Evolutionary conservation across 2,329 filamentous ascomycete genomes (phyloP).

Genomic region (Xylariaceae sp.): DNA sequence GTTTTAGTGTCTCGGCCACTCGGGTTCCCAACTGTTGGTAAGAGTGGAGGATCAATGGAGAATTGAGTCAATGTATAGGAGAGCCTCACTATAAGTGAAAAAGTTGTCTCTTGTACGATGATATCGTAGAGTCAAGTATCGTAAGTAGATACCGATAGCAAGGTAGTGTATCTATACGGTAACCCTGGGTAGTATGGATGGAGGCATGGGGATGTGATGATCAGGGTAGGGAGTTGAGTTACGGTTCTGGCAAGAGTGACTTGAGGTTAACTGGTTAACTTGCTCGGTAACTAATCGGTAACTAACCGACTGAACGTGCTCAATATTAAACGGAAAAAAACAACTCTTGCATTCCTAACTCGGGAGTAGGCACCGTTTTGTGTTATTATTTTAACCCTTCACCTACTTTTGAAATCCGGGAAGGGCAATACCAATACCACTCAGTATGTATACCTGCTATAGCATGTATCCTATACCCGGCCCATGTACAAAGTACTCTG

Average conservation of each 20-base stretch:
- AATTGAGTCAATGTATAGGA: neutral
- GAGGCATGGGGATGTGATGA: too few species aligned
- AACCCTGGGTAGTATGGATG: too few species aligned
- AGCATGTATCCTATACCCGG: too few species aligned
- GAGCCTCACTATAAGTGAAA: neutral
- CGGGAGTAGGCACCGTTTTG: neutral
- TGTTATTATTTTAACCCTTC: slow-evolving; percentile 4
- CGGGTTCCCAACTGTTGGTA: neutral
- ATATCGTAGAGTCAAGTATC: too few species aligned
- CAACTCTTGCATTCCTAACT: neutral
- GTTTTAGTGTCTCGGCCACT: neutral
- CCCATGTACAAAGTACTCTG: neutral
- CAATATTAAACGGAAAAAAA: neutral
- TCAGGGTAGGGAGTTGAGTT: too few species aligned
- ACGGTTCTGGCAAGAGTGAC: too few species aligned
- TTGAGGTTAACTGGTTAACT: too few species aligned
- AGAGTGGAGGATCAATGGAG: neutral
- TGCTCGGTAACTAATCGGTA: neutral
- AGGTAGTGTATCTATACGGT: too few species aligned
- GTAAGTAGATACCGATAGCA: too few species aligned
- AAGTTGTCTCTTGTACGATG: too few species aligned
- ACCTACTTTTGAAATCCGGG: slow-evolving; percentile 16
- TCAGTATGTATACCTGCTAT: neutral
- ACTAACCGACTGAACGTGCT: neutral
- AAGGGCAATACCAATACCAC: neutral